Evolutionary conservation across 2,329 filamentous ascomycete genomes (phyloP).

Genomic region (Aschersonia sp.): DNA sequence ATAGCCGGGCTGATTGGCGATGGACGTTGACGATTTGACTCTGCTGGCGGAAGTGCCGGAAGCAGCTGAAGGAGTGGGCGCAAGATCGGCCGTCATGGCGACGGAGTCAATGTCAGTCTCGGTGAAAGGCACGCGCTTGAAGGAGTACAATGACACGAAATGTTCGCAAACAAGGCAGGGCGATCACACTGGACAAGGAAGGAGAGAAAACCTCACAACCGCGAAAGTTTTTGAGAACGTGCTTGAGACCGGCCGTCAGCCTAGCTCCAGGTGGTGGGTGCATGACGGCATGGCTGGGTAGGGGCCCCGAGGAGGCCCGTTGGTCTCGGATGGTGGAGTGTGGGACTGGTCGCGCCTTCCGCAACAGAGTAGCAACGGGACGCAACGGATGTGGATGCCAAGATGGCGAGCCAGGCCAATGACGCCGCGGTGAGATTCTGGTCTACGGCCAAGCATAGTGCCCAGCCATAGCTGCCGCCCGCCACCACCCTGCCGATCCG

Average conservation of each 20-base stretch:
- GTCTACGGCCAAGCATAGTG: no score
- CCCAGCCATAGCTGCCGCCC: not conserved
- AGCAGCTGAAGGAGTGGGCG: constrained; percentile 8
- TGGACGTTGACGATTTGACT: constrained; percentile 15
- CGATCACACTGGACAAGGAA: not conserved
- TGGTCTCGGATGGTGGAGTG: no score
- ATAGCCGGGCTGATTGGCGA: constrained; percentile 34
- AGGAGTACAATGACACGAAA: not conserved
- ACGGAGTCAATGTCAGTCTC: not conserved
- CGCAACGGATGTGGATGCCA: no score
- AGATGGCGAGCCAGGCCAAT: no score
- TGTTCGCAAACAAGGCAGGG: not conserved
- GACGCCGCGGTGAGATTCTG: no score
- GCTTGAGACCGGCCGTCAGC: no score
- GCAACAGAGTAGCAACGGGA: no score
- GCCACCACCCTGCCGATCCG: not conserved
- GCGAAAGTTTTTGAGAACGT: not conserved
- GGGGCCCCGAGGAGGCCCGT: no score
- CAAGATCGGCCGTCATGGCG: constrained; percentile 12
- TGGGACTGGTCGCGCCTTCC: no score
- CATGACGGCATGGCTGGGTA: no score
- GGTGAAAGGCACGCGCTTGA: not conserved
- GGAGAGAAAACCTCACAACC: not conserved
- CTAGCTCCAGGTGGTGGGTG: no score
- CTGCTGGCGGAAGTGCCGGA: constrained; percentile 9